These are phyloP conservation scores for Micractinium sp. DNA, from an alignment of 139 green algal genomes.

Conservation along the genomic window DNA sequence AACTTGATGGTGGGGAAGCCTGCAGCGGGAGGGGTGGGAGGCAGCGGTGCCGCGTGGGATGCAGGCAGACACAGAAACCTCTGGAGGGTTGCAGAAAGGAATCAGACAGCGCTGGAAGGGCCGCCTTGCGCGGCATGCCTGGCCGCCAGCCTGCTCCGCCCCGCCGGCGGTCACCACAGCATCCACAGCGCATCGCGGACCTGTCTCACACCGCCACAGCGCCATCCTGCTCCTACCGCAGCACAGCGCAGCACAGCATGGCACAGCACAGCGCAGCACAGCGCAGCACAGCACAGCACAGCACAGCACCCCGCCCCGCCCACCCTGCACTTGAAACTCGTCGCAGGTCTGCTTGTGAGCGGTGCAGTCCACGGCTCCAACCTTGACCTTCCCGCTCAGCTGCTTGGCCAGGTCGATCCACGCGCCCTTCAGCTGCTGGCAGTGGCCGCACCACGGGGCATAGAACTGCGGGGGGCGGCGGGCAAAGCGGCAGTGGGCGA, in stretches of 20 bases:
- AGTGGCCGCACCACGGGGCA: slow-evolving; percentile 76
- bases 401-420: slow-evolving; percentile 73
- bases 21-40: background rate
- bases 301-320: slow-evolving; percentile 1
- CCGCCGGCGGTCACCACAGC: no score
- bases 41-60: background rate
- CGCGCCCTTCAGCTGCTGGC: slow-evolving; percentile 84
- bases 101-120: no score
- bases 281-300: background rate
- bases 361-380: slow-evolving; percentile 93
- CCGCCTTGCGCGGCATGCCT: no score
- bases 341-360: slow-evolving; percentile 64
- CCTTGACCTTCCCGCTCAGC: slow-evolving; percentile 76
- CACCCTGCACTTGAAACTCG: slow-evolving; percentile 62
- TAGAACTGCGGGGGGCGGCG: slow-evolving; percentile 6
- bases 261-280: background rate
- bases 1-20: slow-evolving; percentile 94
- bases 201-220: no score
- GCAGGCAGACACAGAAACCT: no score
- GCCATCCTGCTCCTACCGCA: no score
- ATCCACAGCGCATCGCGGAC: no score
- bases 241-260: background rate
- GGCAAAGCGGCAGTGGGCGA: background rate
- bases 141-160: no score
- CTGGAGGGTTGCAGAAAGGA: no score